phyloP scores from a whole-genome alignment of 2,329 filamentous ascomycete genomes.

The Cercospora citrullina region DNA sequence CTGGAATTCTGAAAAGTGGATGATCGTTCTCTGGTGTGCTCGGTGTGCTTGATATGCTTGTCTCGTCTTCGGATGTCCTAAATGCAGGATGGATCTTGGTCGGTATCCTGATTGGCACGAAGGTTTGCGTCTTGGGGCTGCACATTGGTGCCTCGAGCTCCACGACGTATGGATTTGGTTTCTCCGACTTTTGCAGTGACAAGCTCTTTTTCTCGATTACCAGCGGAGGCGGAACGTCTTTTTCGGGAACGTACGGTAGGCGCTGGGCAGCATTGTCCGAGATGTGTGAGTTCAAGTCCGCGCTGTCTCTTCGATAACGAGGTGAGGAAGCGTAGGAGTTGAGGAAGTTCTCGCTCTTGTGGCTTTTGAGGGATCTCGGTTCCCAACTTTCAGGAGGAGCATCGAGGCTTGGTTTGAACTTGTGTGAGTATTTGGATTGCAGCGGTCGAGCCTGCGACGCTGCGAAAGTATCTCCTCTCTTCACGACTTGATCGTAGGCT shows the following conservation, averaged over 20 bases:
- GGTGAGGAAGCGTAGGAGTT: not conserved
- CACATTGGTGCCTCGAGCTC: constrained; percentile 1
- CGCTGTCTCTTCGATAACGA: constrained; percentile 1
- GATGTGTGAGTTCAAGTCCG: not conserved
- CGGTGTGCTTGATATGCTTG: not conserved
- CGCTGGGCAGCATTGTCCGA: not conserved
- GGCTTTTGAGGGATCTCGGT: not conserved
- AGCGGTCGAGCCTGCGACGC: not conserved
- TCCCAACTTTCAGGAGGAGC: not conserved
- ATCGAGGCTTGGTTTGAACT: not conserved
- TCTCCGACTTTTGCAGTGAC: not conserved
- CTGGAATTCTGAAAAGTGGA: not conserved
- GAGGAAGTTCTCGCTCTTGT: not conserved
- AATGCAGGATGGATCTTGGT: constrained; percentile 1
- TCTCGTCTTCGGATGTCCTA: not conserved
- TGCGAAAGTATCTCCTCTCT: not conserved
- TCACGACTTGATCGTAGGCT: not conserved
- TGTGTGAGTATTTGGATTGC: not conserved
- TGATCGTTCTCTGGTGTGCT: not conserved
- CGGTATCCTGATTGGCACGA: not conserved
- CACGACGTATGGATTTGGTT: not conserved
- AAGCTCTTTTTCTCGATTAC: not conserved
- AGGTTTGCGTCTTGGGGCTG: not conserved
- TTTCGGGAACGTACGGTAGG: not conserved
- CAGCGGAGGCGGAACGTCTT: not conserved